These are phyloP conservation scores for Aquilaria agallochum DNA, from an alignment of 441 rosid species.

Conservation along the genomic window DNA sequence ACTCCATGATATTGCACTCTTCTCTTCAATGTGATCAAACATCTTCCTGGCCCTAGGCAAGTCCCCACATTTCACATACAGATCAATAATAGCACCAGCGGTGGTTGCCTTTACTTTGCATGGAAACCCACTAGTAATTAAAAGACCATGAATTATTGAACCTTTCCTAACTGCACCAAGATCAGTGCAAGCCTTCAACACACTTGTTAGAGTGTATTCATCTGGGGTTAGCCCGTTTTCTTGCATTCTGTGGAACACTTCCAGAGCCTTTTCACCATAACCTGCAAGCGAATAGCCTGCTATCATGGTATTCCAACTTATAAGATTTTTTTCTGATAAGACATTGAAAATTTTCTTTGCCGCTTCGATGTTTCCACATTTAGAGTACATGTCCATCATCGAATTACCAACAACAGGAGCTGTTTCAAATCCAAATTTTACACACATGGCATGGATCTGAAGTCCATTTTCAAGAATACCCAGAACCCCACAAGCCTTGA, in stretches of 20 bases:
- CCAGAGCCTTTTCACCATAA: conserved; percentile 47
- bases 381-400: conserved; percentile 70
- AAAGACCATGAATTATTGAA: conserved; percentile 56
- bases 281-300: conserved; percentile 54
- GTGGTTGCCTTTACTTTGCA: conserved; percentile 33
- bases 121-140: conserved; percentile 55
- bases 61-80: conserved; percentile 68
- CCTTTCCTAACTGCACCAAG: conserved; percentile 51
- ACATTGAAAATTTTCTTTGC: conserved; percentile 45
- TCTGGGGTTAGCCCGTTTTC: conserved; percentile 44
- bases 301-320: conserved; percentile 80
- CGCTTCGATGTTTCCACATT: conserved; percentile 57
- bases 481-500: conserved; percentile 67
- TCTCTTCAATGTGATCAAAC: conserved; percentile 50
- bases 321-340: conserved; percentile 43
- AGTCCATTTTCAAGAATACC: conserved; percentile 37
- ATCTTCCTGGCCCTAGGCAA: conserved; percentile 49
- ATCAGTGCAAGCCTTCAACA: conserved; percentile 61
- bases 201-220: conserved; percentile 64
- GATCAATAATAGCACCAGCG: conserved; percentile 69
- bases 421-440: conserved; percentile 48
- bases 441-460: conserved; percentile 60
- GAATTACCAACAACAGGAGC: conserved; percentile 71
- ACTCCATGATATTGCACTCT: conserved; percentile 74
- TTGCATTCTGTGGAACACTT: conserved; percentile 50